Conservation (phyloP, 2,329 filamentous ascomycete genomes). For the Phialemoniopsis sp. region DNA sequence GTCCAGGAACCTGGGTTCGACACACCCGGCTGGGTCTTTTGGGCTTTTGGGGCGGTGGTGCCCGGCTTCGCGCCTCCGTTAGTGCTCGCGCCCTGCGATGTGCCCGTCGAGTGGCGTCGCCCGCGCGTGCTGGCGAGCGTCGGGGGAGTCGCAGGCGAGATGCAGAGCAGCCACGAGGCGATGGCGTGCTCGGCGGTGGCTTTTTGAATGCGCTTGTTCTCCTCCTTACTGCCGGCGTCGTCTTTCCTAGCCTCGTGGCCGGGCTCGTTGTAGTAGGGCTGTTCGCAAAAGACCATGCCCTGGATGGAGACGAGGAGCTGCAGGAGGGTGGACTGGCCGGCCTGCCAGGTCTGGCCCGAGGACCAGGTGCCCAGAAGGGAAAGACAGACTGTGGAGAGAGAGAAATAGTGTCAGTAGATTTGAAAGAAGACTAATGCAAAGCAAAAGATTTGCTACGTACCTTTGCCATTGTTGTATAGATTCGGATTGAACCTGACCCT, state of each 20-base stretch:
- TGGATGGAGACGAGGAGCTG: constrained; percentile 53
- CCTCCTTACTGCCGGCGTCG: constrained; percentile 14
- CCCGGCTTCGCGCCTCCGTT: neutral
- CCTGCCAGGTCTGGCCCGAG: constrained; percentile 37
- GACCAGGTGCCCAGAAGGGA: constrained; percentile 45
- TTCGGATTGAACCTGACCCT: constrained; percentile 43
- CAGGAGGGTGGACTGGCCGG: constrained; percentile 40
- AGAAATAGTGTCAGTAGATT: constrained; percentile 2
- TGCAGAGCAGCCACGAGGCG: constrained; percentile 15
- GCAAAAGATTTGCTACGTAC: constrained; percentile 19
- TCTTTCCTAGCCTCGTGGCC: constrained; percentile 21
- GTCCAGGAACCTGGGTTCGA: too few relatives aligned
- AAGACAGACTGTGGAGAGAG: constrained; percentile 34
- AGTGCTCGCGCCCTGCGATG: too few relatives aligned
- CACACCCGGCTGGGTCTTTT: constrained; percentile 5
- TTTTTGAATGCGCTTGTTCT: constrained; percentile 20
- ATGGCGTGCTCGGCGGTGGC: constrained; percentile 23
- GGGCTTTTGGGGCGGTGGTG: neutral
- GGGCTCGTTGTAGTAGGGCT: constrained; percentile 53
- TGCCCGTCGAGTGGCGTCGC: too few relatives aligned
- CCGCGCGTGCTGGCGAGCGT: neutral
- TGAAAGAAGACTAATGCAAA: neutral
- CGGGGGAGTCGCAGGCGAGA: constrained; percentile 2
- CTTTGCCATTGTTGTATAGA: constrained; percentile 41
- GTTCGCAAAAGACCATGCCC: constrained; percentile 49